A percentile compares a stretch with the other conserved stretches of the same genome.
These are phyloP conservation scores for Melastoma malabathricum DNA, from an alignment of 345 rosid genomes.

Conservation along the genomic window DNA sequence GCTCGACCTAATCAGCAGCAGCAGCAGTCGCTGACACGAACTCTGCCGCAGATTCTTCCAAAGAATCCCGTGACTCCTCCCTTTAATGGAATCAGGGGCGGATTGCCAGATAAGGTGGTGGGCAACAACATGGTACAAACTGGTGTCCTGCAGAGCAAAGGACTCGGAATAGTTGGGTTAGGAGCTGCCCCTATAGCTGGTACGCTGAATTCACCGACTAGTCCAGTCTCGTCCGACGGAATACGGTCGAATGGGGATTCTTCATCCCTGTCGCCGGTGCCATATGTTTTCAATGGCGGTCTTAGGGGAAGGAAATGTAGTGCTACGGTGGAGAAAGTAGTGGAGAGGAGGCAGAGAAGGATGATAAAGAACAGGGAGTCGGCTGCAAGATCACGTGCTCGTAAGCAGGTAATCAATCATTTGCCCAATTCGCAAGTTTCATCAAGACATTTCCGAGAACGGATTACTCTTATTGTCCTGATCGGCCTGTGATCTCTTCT, in stretches of 20 bases:
- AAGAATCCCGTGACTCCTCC: conserved; percentile 27
- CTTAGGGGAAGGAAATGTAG: conserved; percentile 54
- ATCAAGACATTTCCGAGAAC: not conserved
- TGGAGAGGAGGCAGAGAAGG: conserved; percentile 93
- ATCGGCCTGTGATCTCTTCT: not conserved
- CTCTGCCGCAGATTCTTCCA: conserved; percentile 16
- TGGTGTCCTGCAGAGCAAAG: conserved; percentile 36
- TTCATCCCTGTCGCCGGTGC: conserved; percentile 74
- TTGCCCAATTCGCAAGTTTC: conserved; percentile 3
- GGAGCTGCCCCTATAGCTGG: conserved; percentile 30
- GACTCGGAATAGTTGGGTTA: conserved; percentile 51
- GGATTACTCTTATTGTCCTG: conserved; percentile 5
- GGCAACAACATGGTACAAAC: conserved; percentile 32
- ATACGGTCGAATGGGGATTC: conserved; percentile 62
- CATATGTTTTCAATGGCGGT: conserved; percentile 61
- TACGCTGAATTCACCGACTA: conserved; percentile 51
- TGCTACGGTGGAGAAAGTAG: conserved; percentile 78
- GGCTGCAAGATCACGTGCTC: conserved; percentile 97
- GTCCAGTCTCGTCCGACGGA: conserved; percentile 64
- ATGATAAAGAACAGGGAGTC: conserved; percentile 99
- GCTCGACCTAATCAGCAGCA: conserved; percentile 39
- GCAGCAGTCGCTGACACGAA: conserved; percentile 3
- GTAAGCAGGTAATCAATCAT: conserved; percentile 69
- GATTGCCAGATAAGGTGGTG: conserved; percentile 38
- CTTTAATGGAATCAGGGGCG: conserved; percentile 35